These are phyloP conservation scores for Acanthamoeba royreba DNA, from an alignment of 208 protist genomes.

Conservation along the genomic window DNA sequence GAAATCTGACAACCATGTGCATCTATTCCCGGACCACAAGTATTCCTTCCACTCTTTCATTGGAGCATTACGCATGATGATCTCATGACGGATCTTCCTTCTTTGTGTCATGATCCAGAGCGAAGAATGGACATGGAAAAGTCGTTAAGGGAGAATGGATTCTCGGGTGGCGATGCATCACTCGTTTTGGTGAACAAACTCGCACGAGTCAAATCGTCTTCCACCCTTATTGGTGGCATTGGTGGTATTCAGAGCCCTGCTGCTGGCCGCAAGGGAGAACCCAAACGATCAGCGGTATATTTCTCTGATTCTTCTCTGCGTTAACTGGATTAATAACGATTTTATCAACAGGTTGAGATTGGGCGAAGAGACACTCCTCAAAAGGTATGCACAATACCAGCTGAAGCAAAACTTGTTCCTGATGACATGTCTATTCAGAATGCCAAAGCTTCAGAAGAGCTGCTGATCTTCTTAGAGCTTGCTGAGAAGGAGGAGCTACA, in stretches of 20 bases:
- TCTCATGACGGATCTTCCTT: background rate
- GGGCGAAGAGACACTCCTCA: background rate
- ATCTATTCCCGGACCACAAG: background rate
- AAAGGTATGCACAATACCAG: background rate
- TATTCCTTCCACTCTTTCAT: background rate
- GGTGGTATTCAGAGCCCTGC: background rate
- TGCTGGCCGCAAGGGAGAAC: background rate
- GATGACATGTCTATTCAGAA: background rate
- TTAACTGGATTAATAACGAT: too few species aligned
- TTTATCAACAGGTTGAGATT: background rate
- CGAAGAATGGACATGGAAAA: background rate
- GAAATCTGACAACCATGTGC: background rate
- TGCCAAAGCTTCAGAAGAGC: background rate
- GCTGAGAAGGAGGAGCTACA: background rate
- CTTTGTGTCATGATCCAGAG: background rate
- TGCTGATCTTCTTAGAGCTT: background rate
- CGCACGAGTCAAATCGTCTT: background rate
- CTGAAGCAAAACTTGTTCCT: background rate
- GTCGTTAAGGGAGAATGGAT: background rate
- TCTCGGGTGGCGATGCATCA: background rate
- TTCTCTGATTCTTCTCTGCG: background rate
- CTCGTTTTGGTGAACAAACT: conserved; percentile 11
- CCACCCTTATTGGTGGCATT: background rate
- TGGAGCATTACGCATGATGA: background rate
- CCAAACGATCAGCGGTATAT: background rate